These are phyloP conservation scores for Zangia roseola DNA, from an alignment of 768 basidiomycete genomes.

Conservation along the genomic window DNA sequence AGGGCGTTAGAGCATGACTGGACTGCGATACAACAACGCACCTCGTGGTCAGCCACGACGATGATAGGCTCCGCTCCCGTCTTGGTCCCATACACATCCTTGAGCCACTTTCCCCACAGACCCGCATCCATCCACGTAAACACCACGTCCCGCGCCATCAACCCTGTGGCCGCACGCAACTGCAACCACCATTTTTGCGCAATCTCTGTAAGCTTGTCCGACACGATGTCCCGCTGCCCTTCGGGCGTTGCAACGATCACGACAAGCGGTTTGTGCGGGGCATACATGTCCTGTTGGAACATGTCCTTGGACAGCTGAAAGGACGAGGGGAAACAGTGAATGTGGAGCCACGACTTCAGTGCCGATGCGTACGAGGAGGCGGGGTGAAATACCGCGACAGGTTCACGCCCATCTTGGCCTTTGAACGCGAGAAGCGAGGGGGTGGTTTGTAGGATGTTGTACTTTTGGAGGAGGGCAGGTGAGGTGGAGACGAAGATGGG, in stretches of 20 bases:
- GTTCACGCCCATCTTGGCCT: slow-evolving; percentile 48
- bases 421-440: slow-evolving; percentile 70
- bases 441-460: slow-evolving; percentile 35
- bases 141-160: slow-evolving; percentile 65
- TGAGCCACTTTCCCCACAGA: slow-evolving; percentile 86
- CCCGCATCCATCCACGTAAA: slow-evolving; percentile 90
- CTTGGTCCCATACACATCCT: slow-evolving; percentile 82
- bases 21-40: slow-evolving; percentile 42
- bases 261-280: slow-evolving; percentile 70
- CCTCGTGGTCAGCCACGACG: slow-evolving; percentile 81
- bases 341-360: slow-evolving; percentile 56
- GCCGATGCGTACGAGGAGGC: neutral
- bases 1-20: no score
- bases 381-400: slow-evolving; percentile 43
- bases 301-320: slow-evolving; percentile 74
- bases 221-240: slow-evolving; percentile 39
- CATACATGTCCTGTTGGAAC: slow-evolving; percentile 86
- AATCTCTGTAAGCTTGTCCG: slow-evolving; percentile 48
- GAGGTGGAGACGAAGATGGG: slow-evolving; percentile 45
- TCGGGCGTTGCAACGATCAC: slow-evolving; percentile 61
- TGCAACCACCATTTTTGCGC: slow-evolving; percentile 66
- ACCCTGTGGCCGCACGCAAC: no score
- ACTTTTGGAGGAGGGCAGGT: slow-evolving; percentile 31
- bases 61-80: slow-evolving; percentile 35
- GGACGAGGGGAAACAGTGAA: slow-evolving; percentile 70